Evolutionary conservation across 2,329 filamentous ascomycete genomes (phyloP).

Genomic region (Cercospora janseana): DNA sequence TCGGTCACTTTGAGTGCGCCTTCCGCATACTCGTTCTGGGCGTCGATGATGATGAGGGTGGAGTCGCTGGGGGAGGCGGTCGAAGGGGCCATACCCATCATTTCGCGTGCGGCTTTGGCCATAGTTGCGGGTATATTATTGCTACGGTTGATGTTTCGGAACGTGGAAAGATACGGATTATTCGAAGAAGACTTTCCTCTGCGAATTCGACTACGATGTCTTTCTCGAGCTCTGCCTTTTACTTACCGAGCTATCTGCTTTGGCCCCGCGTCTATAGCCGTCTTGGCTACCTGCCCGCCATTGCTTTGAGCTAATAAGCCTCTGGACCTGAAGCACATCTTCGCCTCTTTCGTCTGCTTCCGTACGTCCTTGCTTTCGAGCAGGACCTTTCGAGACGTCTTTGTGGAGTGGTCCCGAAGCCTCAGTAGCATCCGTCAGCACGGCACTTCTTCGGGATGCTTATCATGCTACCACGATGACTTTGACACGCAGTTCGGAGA

Average conservation of each 20-base stretch:
- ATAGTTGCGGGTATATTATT: slow-evolving; percentile 10
- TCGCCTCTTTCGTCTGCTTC: background rate
- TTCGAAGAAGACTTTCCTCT: background rate
- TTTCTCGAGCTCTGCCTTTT: background rate
- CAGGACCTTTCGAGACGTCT: no score
- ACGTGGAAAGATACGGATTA: background rate
- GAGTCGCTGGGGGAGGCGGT: slow-evolving; percentile 59
- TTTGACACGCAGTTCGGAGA: background rate
- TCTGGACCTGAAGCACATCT: slow-evolving; percentile 1
- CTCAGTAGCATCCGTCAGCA: background rate
- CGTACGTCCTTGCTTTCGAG: slow-evolving; percentile 4
- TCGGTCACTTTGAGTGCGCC: slow-evolving; percentile 59
- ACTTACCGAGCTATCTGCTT: background rate
- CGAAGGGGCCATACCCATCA: slow-evolving; percentile 56
- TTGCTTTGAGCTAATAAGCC: slow-evolving; percentile 4
- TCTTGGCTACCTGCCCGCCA: background rate
- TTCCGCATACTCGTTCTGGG: slow-evolving; percentile 66
- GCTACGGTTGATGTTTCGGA: background rate
- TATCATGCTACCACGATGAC: background rate
- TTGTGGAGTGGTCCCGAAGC: no score
- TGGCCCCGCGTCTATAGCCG: background rate
- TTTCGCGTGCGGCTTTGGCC: slow-evolving; percentile 48
- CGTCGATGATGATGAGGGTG: slow-evolving; percentile 66
- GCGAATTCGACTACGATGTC: background rate
- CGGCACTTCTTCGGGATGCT: slow-evolving; percentile 6